Evolutionary conservation across 2,329 filamentous ascomycete species (phyloP).

Genomic region (Trichoderma citrinoviride): DNA sequence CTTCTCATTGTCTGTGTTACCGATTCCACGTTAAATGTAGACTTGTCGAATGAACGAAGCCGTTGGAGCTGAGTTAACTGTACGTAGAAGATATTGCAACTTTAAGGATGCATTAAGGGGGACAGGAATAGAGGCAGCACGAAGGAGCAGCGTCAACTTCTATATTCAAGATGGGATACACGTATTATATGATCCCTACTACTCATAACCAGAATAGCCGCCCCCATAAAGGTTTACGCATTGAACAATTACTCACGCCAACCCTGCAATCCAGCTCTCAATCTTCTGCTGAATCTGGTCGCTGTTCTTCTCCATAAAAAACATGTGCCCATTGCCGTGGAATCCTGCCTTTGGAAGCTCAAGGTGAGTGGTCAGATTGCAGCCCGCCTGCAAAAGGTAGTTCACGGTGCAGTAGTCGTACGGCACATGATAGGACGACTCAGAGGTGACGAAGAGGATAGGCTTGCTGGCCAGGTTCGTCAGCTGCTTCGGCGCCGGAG

Average conservation of each 20-base stretch:
- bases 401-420: constrained; percentile 45
- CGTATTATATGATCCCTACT: no score
- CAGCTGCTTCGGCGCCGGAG: constrained; percentile 23
- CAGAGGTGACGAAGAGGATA: constrained; percentile 34
- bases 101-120: no score
- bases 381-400: constrained; percentile 45
- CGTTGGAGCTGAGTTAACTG: no score
- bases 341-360: constrained; percentile 40
- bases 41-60: no score
- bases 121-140: no score
- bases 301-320: constrained; percentile 50
- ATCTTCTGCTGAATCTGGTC: constrained; percentile 35
- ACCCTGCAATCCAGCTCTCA: constrained; percentile 27
- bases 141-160: no score
- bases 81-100: no score
- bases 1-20: neutral
- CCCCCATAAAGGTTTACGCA: neutral
- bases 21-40: no score
- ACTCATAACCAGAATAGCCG: neutral
- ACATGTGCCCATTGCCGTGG: constrained; percentile 47
- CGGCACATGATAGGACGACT: constrained; percentile 45
- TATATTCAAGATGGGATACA: no score
- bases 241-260: neutral
- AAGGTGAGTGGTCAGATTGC: constrained; percentile 35
- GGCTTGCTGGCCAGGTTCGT: constrained; percentile 23